phyloP scores from a whole-genome alignment of 768 basidiomycete genomes.

The Mycena amicta region DNA sequence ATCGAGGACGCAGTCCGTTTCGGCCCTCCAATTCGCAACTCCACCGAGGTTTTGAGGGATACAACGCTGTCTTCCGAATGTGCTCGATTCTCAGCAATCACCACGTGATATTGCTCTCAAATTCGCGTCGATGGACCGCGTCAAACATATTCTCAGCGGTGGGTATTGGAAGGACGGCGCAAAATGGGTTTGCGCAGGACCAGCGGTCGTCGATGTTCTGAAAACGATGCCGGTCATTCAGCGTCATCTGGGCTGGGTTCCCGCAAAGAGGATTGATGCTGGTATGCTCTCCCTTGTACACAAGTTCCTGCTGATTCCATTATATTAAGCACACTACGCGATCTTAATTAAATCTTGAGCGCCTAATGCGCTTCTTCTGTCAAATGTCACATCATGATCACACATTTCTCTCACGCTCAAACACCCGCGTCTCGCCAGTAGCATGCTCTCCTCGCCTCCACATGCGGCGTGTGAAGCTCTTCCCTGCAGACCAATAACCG shows the following conservation, averaged over 20 bases:
- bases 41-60: slow-evolving; percentile 32
- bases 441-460: too few relatives aligned
- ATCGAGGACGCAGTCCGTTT: slow-evolving; percentile 20
- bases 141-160: slow-evolving; percentile 23
- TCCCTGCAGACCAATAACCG: too few relatives aligned
- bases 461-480: too few relatives aligned
- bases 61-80: slow-evolving; percentile 29
- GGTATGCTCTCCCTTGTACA: too few relatives aligned
- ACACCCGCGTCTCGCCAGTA: too few relatives aligned
- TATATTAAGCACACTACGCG: too few relatives aligned
- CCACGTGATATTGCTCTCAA: slow-evolving; percentile 22
- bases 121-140: slow-evolving; percentile 14
- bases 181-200: slow-evolving; percentile 12
- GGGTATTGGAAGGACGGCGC: slow-evolving; percentile 18
- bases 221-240: background rate
- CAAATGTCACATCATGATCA: too few relatives aligned
- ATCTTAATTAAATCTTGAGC: too few relatives aligned
- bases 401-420: too few relatives aligned
- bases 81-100: slow-evolving; percentile 31
- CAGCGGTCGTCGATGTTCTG: background rate
- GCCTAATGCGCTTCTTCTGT: too few relatives aligned
- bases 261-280: too few relatives aligned
- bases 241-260: slow-evolving; percentile 22
- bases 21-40: slow-evolving; percentile 26
- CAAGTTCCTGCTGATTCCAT: too few relatives aligned